A percentile compares a stretch with the other conserved stretches of the same genome.
phyloP scores from a whole-genome alignment of 352 stramenopile species.

The Phytophthora pseudosyringae region DNA sequence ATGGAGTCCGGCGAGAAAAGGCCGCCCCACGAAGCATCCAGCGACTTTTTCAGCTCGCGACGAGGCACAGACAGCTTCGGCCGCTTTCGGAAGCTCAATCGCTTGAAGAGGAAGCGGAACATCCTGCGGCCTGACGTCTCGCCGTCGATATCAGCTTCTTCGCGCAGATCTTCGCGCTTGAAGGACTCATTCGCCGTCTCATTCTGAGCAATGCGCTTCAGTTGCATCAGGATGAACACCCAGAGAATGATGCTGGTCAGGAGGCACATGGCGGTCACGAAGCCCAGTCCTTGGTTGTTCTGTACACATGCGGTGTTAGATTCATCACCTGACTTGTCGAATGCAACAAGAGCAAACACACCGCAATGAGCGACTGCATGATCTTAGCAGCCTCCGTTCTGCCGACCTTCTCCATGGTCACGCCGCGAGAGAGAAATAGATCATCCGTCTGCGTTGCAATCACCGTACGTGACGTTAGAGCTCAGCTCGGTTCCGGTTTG shows the following conservation, averaged over 20 bases:
- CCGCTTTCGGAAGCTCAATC: constrained; percentile 39
- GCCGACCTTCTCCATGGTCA: constrained; percentile 25
- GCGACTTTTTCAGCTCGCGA: constrained; percentile 52
- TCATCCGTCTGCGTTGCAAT: constrained; percentile 40
- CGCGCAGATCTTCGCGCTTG: constrained; percentile 77
- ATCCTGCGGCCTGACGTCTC: constrained; percentile 47
- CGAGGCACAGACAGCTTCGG: constrained; percentile 32
- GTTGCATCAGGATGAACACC: constrained; percentile 77
- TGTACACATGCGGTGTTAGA: constrained; percentile 27
- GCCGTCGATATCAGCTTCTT: constrained; percentile 59
- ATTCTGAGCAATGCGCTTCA: constrained; percentile 76
- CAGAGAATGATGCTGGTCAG: constrained; percentile 69
- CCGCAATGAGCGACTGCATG: constrained; percentile 62
- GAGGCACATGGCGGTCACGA: constrained; percentile 68
- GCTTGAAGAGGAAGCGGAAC: constrained; percentile 58
- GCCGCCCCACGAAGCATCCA: constrained; percentile 81
- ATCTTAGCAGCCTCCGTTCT: constrained; percentile 41
- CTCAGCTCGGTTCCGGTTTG: background rate
- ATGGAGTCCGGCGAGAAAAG: constrained; percentile 75
- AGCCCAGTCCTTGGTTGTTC: constrained; percentile 70
- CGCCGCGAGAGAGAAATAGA: constrained; percentile 32
- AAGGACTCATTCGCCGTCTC: constrained; percentile 84
- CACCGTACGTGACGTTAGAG: constrained; percentile 4
- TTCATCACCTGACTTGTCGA: background rate
- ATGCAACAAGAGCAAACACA: constrained; percentile 20